These are phyloP conservation scores for Ustilago xerochloae DNA, from an alignment of 1,284 basidiomycete genomes.

Conservation along the genomic window DNA sequence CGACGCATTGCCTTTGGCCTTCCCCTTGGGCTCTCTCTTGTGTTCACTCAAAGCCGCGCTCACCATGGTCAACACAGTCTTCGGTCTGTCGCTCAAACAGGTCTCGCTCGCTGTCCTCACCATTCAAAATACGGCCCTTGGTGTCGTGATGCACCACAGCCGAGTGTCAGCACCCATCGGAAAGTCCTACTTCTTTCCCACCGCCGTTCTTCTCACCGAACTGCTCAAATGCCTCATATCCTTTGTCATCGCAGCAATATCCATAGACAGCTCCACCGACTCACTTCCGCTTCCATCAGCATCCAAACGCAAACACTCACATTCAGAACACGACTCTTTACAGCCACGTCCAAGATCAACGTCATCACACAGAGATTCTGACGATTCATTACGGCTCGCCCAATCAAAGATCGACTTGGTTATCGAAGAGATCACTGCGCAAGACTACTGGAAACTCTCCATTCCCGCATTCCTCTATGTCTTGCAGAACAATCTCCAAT, in stretches of 20 bases:
- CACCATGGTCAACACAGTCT: slow-evolving; percentile 23
- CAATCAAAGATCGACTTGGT: slow-evolving; percentile 26
- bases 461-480: slow-evolving; percentile 93
- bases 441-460: slow-evolving; percentile 94
- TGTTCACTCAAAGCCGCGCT: background rate
- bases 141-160: slow-evolving; percentile 71
- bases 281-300: slow-evolving; percentile 34
- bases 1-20: background rate
- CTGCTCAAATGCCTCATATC: slow-evolving; percentile 90
- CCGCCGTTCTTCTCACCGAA: slow-evolving; percentile 92
- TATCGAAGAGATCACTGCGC: slow-evolving; percentile 70
- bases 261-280: slow-evolving; percentile 13
- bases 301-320: slow-evolving; percentile 14
- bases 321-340: slow-evolving; percentile 15
- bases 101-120: slow-evolving; percentile 86
- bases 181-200: slow-evolving; percentile 84
- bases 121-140: slow-evolving; percentile 77
- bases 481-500: slow-evolving; percentile 92
- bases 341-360: slow-evolving; percentile 4
- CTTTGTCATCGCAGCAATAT: slow-evolving; percentile 74
- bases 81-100: slow-evolving; percentile 46
- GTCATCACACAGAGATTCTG: background rate
- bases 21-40: slow-evolving; percentile 3
- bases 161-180: slow-evolving; percentile 79
- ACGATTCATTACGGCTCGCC: background rate